phyloP scores from a whole-genome alignment of 1,139 yeast genomes.

The Pneumocystis sp. region DNA sequence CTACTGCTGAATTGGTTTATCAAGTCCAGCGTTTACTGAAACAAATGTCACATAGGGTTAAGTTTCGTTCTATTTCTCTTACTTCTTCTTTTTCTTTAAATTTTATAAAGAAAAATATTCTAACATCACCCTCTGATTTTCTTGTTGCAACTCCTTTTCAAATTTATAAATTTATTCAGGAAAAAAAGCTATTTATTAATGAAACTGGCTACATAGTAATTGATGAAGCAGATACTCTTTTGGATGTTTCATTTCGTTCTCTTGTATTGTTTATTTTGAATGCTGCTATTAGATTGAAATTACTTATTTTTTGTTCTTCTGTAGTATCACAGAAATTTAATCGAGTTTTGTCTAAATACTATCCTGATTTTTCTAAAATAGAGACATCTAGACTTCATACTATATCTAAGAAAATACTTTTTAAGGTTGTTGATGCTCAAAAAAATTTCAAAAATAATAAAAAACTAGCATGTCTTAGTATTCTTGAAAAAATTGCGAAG shows the following conservation, averaged over 20 bases:
- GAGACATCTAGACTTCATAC: conserved; percentile 74
- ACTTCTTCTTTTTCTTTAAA: conserved; percentile 17
- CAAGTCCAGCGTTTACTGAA: conserved; percentile 51
- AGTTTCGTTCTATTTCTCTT: conserved; percentile 19
- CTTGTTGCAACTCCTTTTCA: conserved; percentile 63
- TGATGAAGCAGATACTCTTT: conserved; percentile 92
- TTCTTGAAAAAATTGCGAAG: conserved; percentile 66
- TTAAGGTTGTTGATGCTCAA: conserved; percentile 54
- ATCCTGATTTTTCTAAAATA: conserved; percentile 54
- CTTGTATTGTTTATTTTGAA: conserved; percentile 48
- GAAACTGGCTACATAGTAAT: conserved; percentile 42
- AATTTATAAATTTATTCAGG: conserved; percentile 11
- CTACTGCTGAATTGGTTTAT: conserved; percentile 75
- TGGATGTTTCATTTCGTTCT: conserved; percentile 68
- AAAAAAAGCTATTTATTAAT: conserved; percentile 13
- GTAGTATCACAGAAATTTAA: conserved; percentile 75
- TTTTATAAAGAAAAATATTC: conserved; percentile 21
- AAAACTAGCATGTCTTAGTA: conserved; percentile 71
- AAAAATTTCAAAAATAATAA: conserved; percentile 75
- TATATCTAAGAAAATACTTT: conserved; percentile 58
- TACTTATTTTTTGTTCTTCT: conserved; percentile 70
- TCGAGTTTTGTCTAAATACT: conserved; percentile 41
- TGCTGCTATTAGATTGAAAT: conserved; percentile 37
- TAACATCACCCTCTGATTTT: conserved; percentile 50
- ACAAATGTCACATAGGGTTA: conserved; percentile 38